phyloP scores from a whole-genome alignment of 208 protist species.

The Acanthamoeba sp. region DNA sequence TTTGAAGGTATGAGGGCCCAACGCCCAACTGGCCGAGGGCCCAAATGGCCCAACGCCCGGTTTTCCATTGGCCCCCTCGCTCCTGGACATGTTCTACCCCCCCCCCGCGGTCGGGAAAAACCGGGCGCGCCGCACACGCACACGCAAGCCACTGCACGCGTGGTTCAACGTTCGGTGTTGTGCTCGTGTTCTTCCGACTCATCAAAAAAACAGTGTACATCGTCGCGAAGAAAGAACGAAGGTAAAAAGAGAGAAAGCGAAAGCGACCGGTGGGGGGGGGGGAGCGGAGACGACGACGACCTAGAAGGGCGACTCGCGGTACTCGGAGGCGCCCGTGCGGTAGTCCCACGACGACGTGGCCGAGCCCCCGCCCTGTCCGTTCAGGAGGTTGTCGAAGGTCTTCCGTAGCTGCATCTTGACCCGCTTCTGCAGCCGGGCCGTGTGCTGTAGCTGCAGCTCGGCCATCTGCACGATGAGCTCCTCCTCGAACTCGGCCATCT shows the following conservation, averaged over 20 bases:
- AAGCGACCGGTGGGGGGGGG: background rate
- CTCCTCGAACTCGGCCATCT: slow-evolving; percentile 44
- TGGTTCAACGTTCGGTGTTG: no score
- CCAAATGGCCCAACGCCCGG: background rate
- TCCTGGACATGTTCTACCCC: no score
- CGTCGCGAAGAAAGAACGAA: no score
- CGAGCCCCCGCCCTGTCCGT: background rate
- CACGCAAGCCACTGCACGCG: no score
- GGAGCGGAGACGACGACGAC: background rate
- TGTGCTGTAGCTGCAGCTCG: slow-evolving; percentile 14
- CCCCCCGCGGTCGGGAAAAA: no score
- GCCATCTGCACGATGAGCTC: background rate
- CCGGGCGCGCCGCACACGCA: no score
- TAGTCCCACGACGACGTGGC: background rate
- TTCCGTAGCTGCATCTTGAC: slow-evolving; percentile 24
- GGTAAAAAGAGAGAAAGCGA: no score
- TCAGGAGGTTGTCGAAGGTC: slow-evolving; percentile 17
- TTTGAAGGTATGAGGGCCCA: background rate
- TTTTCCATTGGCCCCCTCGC: no score
- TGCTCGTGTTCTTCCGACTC: no score
- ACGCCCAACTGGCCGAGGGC: background rate
- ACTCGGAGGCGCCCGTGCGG: background rate
- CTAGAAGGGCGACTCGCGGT: slow-evolving; percentile 60
- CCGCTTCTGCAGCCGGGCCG: slow-evolving; percentile 40
- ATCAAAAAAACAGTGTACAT: no score